A percentile compares a stretch with the other conserved stretches of the same genome.
These are phyloP conservation scores for Telfairia occidentalis DNA, from an alignment of 331 rosid species.

Conservation along the genomic window DNA sequence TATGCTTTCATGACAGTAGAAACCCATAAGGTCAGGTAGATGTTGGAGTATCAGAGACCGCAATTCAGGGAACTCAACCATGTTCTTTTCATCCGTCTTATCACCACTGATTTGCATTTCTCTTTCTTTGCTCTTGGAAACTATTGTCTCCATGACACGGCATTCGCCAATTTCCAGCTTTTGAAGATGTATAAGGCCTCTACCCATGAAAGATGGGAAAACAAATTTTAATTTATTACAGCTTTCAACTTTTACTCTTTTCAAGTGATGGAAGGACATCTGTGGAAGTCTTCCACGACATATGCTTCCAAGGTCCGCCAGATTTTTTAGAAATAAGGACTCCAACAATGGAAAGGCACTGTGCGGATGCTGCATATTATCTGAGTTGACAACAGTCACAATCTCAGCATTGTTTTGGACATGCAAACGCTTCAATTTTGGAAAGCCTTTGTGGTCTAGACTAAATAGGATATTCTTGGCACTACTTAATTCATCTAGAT, in stretches of 20 bases:
- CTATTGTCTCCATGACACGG: slow-evolving; percentile 11
- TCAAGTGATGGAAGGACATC: slow-evolving; percentile 27
- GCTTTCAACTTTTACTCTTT: slow-evolving; percentile 24
- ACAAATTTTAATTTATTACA: slow-evolving; percentile 28
- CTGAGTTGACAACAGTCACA: slow-evolving; percentile 21
- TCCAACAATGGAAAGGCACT: slow-evolving; percentile 30
- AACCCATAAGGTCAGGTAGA: slow-evolving; percentile 13
- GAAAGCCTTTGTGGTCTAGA: slow-evolving; percentile 28
- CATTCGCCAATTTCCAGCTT: slow-evolving; percentile 36
- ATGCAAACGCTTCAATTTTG: slow-evolving; percentile 24
- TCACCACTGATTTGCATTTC: slow-evolving; percentile 13
- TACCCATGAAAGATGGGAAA: slow-evolving; percentile 21
- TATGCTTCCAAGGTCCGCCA: slow-evolving; percentile 26
- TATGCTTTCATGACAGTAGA: neutral
- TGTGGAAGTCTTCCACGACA: slow-evolving; percentile 28
- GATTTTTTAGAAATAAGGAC: slow-evolving; percentile 22
- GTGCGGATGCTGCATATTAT: slow-evolving; percentile 17
- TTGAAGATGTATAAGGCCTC: slow-evolving; percentile 26
- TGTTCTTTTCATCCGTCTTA: slow-evolving; percentile 4
- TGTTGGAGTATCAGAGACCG: slow-evolving; percentile 26
- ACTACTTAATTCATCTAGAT: slow-evolving; percentile 23
- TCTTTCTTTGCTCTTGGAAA: slow-evolving; percentile 8
- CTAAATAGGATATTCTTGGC: slow-evolving; percentile 22
- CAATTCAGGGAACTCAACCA: slow-evolving; percentile 22
- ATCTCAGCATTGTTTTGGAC: slow-evolving; percentile 28